Evolutionary conservation across 192 early-diverging fungal species (phyloP), one percentile per base, ranked within the genome.

Genomic region (Coemansia sp.): DNA sequence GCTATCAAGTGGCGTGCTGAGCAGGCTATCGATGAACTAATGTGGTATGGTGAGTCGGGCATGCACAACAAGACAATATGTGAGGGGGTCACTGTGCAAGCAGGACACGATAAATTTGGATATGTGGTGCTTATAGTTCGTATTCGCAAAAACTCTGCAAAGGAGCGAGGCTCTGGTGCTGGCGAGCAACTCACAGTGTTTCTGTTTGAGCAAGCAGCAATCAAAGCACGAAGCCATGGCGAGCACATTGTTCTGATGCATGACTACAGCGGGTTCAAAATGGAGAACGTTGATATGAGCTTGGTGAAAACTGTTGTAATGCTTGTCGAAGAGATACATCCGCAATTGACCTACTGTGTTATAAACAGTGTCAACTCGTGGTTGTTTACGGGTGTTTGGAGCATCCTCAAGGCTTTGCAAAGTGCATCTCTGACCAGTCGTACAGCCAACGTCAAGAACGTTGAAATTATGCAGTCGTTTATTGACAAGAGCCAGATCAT

Each of bases 371-470:
- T 84, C 44, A 87, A 90, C 13, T 93, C 93, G 30, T 96, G 91
- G 87, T 77, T 94, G 41, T 95, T 95, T 47, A 74, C 80, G 30
- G 87, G 86, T 18, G 23, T 89, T 22, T 96, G 92, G 92, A 79
- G 68, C 26, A 48, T 94, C 43, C 85, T 96, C 43, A 77, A 79
- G 22, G 84, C 88, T 10, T 79, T 86, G 53, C 62, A 95, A 9
- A 92, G 95, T 50, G 89, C 92, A 6, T 80, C 86, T 18, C 87
- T 94, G 3, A 90, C 82, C 24, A 71, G 78, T 45, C 92, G 94
- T 57, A 84, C 93, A 44, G 39, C 65, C 2, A 87, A 95, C 26
- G 81, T 87, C 13, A 84, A 87, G 45, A 71, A 68, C n/a, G 37
- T 80, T 15, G 73, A 86, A 6, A 71, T 84, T 5, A 49, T 92